A percentile compares a stretch with the other conserved stretches of the same genome.
Evolutionary conservation across 495 filamentous ascomycete genomes (phyloP).

Genomic region (Letharia lupina): DNA sequence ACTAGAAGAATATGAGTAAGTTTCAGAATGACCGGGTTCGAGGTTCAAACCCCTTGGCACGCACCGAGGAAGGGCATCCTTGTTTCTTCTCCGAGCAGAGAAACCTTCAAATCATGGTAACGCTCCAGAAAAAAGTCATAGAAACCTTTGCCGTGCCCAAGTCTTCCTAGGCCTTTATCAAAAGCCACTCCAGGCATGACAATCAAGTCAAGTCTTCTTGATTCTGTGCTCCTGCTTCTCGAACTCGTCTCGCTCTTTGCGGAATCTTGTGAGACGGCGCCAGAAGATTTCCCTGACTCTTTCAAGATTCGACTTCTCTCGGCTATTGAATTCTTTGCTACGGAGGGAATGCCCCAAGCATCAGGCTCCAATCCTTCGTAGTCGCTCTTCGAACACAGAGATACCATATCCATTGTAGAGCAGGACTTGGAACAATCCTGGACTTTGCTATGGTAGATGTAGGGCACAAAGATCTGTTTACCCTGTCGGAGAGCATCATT

Average conservation of each 20-base stretch:
- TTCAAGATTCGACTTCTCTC: slow-evolving; percentile 62
- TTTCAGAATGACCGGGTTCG: slow-evolving; percentile 18
- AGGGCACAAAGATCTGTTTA: slow-evolving; percentile 86
- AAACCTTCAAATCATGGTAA: slow-evolving; percentile 42
- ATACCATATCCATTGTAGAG: slow-evolving; percentile 89
- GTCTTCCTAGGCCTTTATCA: slow-evolving; percentile 61
- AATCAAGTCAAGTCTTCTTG: slow-evolving; percentile 53
- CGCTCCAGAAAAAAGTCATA: slow-evolving; percentile 86
- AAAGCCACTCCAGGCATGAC: slow-evolving; percentile 94
- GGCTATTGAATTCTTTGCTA: slow-evolving; percentile 51
- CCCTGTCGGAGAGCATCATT: slow-evolving; percentile 64
- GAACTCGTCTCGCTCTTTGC: not conserved
- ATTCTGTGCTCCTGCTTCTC: not conserved
- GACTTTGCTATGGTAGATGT: slow-evolving; percentile 57
- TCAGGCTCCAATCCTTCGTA: slow-evolving; percentile 69
- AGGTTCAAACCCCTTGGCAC: slow-evolving; percentile 27
- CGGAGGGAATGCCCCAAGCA: slow-evolving; percentile 85
- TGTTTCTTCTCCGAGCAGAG: slow-evolving; percentile 1
- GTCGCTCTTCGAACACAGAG: slow-evolving; percentile 60
- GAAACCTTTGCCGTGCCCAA: slow-evolving; percentile 94
- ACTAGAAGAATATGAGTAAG: slow-evolving; percentile 41
- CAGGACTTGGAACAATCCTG: slow-evolving; percentile 35
- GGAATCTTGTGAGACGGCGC: not conserved
- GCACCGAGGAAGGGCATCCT: slow-evolving; percentile 58
- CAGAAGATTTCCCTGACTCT: not conserved